Base-by-base conservation (phyloP, 148 eudicot species). In the Polygonum maritimum region DNA sequence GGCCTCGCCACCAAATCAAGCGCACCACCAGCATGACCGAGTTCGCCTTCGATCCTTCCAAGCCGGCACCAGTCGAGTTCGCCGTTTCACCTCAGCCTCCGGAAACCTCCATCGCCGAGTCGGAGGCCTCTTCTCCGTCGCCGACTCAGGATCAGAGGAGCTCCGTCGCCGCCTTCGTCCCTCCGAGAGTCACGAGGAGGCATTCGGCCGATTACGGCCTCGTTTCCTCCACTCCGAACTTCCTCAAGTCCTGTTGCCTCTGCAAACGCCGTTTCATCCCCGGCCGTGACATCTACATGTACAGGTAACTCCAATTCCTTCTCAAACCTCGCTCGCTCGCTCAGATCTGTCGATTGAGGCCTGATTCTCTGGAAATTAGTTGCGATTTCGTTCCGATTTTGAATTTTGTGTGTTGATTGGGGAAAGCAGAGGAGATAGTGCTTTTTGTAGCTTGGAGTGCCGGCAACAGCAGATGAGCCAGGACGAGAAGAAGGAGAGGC, bases 11-110 rank as follows among this genome's bases (percentile, higher is more conserved):
- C 4, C 84, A 83, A 11, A 87, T 92, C 52, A 88, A 87, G 85
- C 83, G 97, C 69, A 92, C 92, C 3, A 90, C 92, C 4, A 90
- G 94, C 85, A 88, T 92, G 97, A 88, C 90, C 0, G 90, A 90
- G 78, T 87, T 92, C 83, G 84, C 86, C 72, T 79, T 82, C 74
- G 92, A 88, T 82, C 81, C 84, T 57, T 44, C 80, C 62, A 18
- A 71, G 9, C 74, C 74, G 2, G 10, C 74, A 11, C 75, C 75
- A 3, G 54, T 72, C 36, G 54, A 48, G 44, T 67, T 72, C 51
- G 54, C 75, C 51, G 75, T 48, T 16, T 36, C 71, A 16, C 71
- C 71, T 67, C 71, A 19, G 36, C 70, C 5, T 26, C 45, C 70
- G 48, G 69, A 5, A 62, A 45, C 45, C 76, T 55, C 10, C 48